Evolutionary conservation across 202 grass and related monocot species (phyloP).

Genomic region (Cymbopogon flexuosus): DNA sequence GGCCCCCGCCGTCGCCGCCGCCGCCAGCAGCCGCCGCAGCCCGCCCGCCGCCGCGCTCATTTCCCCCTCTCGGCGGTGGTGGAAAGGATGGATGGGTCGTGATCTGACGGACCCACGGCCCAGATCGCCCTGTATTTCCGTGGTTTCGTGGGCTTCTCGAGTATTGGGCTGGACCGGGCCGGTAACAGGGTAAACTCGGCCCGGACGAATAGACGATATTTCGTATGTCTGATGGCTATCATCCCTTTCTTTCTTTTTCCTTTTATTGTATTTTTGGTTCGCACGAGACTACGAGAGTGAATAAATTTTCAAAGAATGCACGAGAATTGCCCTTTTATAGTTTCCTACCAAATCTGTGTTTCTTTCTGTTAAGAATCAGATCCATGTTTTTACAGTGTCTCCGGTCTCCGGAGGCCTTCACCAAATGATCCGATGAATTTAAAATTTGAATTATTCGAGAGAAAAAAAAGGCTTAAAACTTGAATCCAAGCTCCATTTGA

Average conservation of each 20-base stretch:
- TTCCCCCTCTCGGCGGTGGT: not conserved
- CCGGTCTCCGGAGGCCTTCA: too few relatives aligned
- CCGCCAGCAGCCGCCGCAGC: slow-evolving; percentile 55
- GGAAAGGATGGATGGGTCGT: too few relatives aligned
- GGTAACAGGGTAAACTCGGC: not conserved
- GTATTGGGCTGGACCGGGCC: not conserved
- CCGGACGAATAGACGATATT: not conserved
- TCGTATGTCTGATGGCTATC: not conserved
- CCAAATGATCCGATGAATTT: not conserved
- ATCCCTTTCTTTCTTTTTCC: not conserved
- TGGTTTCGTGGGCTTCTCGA: not conserved
- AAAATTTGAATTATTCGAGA: too few relatives aligned
- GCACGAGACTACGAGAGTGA: not conserved
- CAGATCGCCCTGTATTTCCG: not conserved
- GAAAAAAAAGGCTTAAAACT: too few relatives aligned
- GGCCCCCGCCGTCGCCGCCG: slow-evolving; percentile 57
- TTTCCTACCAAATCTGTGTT: not conserved
- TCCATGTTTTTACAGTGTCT: too few relatives aligned
- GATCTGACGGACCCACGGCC: slow-evolving; percentile 10
- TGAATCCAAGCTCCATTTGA: too few relatives aligned
- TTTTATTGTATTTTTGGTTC: too few relatives aligned
- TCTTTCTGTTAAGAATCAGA: not conserved
- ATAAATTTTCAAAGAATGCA: not conserved
- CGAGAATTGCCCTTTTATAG: too few relatives aligned
- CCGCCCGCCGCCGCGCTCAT: slow-evolving; percentile 49